phyloP scores from a whole-genome alignment of 108 stramenopile genomes.

The Cyclotella cryptica region DNA sequence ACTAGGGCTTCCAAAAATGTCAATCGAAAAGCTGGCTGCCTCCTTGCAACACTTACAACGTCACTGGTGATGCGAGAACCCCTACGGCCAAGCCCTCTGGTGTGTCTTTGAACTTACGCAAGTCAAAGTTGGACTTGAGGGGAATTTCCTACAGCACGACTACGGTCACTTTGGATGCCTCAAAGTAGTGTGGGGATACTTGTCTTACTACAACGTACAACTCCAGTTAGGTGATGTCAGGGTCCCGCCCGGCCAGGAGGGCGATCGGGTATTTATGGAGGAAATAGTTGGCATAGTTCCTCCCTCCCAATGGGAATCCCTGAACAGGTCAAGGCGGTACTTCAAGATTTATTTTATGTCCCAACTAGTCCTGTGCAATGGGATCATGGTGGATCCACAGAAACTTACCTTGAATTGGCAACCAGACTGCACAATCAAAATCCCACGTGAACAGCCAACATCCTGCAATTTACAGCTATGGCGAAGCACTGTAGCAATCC shows the following conservation, averaged over 20 bases:
- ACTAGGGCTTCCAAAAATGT: conserved; percentile 14
- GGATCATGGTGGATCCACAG: no score
- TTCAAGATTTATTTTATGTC: not conserved
- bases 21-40: not conserved
- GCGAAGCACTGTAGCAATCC: no score
- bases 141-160: not conserved
- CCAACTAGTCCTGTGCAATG: not conserved
- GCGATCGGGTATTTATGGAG: not conserved
- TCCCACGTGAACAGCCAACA: no score
- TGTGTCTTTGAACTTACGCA: not conserved
- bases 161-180: not conserved
- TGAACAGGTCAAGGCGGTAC: not conserved
- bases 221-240: conserved; percentile 4
- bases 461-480: no score
- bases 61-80: not conserved
- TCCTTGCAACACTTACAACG: not conserved
- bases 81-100: not conserved
- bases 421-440: no score
- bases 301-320: not conserved
- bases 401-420: no score
- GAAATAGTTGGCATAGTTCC: no score
- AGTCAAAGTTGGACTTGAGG: conserved; percentile 8
- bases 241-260: not conserved
- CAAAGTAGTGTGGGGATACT: no score
- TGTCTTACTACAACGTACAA: no score